Percentiles rank a stretch among this genome's conserved stretches.
These are phyloP conservation scores for Wallacemonas collosoma DNA, from an alignment of 208 protist species.

Conservation along the genomic window DNA sequence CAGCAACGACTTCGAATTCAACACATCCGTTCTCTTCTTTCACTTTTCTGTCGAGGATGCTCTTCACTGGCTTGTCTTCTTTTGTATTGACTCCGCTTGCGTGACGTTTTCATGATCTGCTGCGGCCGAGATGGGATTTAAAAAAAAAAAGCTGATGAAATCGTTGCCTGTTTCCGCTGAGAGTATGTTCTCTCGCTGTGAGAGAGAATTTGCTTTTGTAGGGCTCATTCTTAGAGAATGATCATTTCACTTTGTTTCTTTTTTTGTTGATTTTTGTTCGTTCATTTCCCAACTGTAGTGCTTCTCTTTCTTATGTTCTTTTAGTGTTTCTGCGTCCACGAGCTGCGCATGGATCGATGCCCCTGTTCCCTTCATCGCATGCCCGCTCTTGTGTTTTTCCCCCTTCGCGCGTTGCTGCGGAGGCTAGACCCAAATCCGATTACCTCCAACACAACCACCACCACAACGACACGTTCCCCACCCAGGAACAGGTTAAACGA, in stretches of 20 bases:
- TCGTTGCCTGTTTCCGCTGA: not conserved
- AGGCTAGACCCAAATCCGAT: slow-evolving; percentile 13
- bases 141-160: slow-evolving; percentile 17
- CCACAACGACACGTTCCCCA: slow-evolving; percentile 7
- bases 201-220: slow-evolving; percentile 14
- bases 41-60: too few relatives aligned
- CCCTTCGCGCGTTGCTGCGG: slow-evolving; percentile 20
- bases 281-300: not conserved
- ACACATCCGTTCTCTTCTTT: too few relatives aligned
- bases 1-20: too few relatives aligned
- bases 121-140: not conserved
- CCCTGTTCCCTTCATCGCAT: not conserved
- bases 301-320: slow-evolving; percentile 12
- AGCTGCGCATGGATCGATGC: too few relatives aligned
- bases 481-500: too few relatives aligned
- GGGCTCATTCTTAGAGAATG: slow-evolving; percentile 16
- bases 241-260: slow-evolving; percentile 18
- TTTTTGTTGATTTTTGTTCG: slow-evolving; percentile 26
- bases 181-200: not conserved
- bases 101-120: not conserved
- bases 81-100: not conserved
- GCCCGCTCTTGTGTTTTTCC: slow-evolving; percentile 13
- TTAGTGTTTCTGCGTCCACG: slow-evolving; percentile 4
- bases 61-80: too few relatives aligned
- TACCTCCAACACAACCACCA: not conserved